These are phyloP conservation scores for Ceratocystis lukuohia DNA, from an alignment of 2,329 filamentous ascomycete genomes.

Conservation along the genomic window DNA sequence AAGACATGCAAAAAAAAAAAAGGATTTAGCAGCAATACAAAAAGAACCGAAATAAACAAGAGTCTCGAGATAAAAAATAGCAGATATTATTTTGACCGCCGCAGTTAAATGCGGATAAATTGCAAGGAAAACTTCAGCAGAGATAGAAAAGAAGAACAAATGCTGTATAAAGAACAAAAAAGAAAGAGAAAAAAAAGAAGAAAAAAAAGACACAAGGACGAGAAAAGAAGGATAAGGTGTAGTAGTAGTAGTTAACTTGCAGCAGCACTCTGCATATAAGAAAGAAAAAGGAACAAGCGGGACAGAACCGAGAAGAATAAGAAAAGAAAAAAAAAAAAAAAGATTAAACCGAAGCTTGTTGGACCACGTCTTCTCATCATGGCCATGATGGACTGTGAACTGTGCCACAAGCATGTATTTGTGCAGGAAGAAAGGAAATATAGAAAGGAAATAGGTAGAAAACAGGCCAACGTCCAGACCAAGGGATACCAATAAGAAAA, in stretches of 20 bases:
- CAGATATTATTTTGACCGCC: not conserved
- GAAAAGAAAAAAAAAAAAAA: not conserved
- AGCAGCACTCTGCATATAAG: not conserved
- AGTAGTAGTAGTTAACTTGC: not conserved
- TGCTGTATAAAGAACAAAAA: not conserved
- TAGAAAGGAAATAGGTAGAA: not conserved
- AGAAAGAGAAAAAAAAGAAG: not conserved
- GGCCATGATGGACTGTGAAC: not conserved
- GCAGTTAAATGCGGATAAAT: constrained; percentile 1
- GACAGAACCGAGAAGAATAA: not conserved
- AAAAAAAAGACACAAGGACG: not conserved
- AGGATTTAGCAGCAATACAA: not conserved
- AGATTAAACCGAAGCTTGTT: not conserved
- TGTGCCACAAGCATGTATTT: not conserved
- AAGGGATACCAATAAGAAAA: not conserved
- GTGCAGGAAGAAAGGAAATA: not conserved
- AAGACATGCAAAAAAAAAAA: not conserved
- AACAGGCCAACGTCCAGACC: not conserved
- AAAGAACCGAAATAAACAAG: not conserved
- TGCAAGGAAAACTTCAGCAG: not conserved
- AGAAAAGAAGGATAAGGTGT: not conserved
- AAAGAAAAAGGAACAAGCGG: not conserved
- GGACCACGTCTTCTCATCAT: not conserved
- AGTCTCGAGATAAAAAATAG: not conserved
- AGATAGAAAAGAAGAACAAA: too few relatives aligned